Base-by-base conservation (phyloP, 352 stramenopile genomes). In the Albugo laibachii region DNA sequence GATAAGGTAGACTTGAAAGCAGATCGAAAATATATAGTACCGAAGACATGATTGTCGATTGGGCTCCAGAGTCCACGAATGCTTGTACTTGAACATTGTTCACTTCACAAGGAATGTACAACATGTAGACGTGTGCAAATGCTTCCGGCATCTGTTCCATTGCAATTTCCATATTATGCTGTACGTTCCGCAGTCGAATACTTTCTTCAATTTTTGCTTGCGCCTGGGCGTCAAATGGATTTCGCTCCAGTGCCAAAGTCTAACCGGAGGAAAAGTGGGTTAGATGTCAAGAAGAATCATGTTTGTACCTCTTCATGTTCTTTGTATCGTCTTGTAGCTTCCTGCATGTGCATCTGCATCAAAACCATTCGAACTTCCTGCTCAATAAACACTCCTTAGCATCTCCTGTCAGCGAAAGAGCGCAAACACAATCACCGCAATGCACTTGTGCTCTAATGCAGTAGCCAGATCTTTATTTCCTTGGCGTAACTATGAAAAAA, bases 11-110 rank as follows among this genome's bases (percentile, higher is more conserved):
- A 21, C 14, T 35, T 50, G n/a, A 19, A n/a, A n/a, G n/a, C n/a
- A n/a, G n/a, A 45, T 41, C 2, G 13, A 19, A 36, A 24, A 14
- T 13, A 14, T 13, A 45, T 12, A 21, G 36, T 19, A 89, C 78
- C 47, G 73, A 86, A 5, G 80, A 94, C 81, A 96, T 96, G 61
- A 96, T 93, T 13, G 82, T 94, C 15, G 69, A 92, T 54, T 95
- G 83, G 11, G 83, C 83, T 20, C 83, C 83, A 0, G 76, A 92
- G 50, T 95, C 83, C 12, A 95, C 78, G 44, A 94, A 95, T n/a
- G 81, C 75, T 52, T 94, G 93, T 13, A 93, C 74, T 36, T 77
- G 65, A 11, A 49, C 72, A 13, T 69, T 69, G 45, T 92, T 92
- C 2, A 92, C 78, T 48, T 85, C 70, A 31, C 75, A 87, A 13